phyloP scores from a whole-genome alignment of 495 filamentous ascomycete species.

The Penicillium verhagenii region DNA sequence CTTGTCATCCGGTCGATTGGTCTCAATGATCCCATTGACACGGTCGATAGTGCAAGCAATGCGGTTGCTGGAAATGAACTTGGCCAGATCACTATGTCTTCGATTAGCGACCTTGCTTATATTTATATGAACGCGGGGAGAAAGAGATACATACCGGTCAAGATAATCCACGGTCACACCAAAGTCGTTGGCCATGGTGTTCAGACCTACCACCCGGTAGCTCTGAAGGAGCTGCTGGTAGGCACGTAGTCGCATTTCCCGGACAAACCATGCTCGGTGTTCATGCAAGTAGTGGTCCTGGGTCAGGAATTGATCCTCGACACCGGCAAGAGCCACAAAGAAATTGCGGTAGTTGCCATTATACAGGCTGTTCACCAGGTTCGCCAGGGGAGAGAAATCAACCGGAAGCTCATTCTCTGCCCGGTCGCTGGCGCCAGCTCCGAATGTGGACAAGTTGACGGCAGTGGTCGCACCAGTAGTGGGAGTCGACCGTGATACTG shows the following conservation, averaged over 20 bases:
- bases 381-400: conserved; percentile 79
- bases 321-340: conserved; percentile 84
- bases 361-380: conserved; percentile 87
- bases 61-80: conserved; percentile 92
- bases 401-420: conserved; percentile 72
- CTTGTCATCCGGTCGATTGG: conserved; percentile 95
- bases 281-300: conserved; percentile 93
- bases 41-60: conserved; percentile 97
- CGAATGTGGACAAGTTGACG: conserved; percentile 82
- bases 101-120: conserved; percentile 10
- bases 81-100: conserved; percentile 77
- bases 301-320: conserved; percentile 90
- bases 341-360: conserved; percentile 89
- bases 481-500: conserved; percentile 51
- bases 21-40: conserved; percentile 96
- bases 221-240: conserved; percentile 97
- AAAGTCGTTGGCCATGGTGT: conserved; percentile 94
- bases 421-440: conserved; percentile 62
- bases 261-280: conserved; percentile 92
- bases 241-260: conserved; percentile 93
- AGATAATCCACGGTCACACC: conserved; percentile 94
- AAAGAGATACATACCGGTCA: conserved; percentile 64
- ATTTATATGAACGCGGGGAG: not conserved
- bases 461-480: conserved; percentile 55
- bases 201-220: conserved; percentile 92